phyloP scores from a whole-genome alignment of 805 yeast genomes.

The Saccharomycopsis sp. region DNA sequence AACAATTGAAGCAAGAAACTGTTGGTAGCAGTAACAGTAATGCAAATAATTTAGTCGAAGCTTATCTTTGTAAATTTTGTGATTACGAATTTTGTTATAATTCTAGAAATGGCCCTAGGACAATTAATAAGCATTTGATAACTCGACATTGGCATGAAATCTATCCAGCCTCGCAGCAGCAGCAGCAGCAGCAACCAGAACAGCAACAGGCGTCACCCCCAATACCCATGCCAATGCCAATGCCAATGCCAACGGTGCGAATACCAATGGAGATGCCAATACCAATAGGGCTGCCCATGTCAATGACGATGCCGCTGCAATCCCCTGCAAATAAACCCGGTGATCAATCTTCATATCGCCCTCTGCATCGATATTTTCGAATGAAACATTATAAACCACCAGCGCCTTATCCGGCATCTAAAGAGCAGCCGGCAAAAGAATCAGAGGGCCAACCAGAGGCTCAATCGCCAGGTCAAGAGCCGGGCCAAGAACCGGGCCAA shows the following conservation, averaged over 20 bases:
- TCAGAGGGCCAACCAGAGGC: not conserved
- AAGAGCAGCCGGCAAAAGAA: too few species aligned
- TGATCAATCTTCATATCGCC: not conserved
- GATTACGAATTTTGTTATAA: slow-evolving; percentile 17
- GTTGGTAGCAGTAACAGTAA: too few species aligned
- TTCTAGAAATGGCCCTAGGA: slow-evolving; percentile 21
- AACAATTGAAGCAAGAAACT: slow-evolving; percentile 1
- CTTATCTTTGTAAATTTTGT: slow-evolving; percentile 20
- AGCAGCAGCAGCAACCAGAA: not conserved
- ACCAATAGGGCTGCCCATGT: not conserved
- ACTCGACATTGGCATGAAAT: slow-evolving; percentile 9
- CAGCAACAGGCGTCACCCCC: not conserved
- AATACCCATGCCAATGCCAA: not conserved
- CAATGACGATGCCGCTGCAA: not conserved
- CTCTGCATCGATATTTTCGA: too few species aligned
- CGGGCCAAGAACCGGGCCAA: not conserved
- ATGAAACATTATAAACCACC: slow-evolving; percentile 2
- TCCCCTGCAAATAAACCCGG: not conserved
- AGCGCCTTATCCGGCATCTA: too few species aligned
- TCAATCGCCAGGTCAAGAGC: not conserved
- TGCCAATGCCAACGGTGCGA: not conserved
- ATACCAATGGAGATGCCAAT: not conserved
- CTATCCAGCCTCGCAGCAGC: not conserved
- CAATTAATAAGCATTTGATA: slow-evolving; percentile 16
- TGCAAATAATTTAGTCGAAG: slow-evolving; percentile 9